These are phyloP conservation scores for Lathyrus tuberosus DNA, from an alignment of 306 rosid species.

Conservation along the genomic window DNA sequence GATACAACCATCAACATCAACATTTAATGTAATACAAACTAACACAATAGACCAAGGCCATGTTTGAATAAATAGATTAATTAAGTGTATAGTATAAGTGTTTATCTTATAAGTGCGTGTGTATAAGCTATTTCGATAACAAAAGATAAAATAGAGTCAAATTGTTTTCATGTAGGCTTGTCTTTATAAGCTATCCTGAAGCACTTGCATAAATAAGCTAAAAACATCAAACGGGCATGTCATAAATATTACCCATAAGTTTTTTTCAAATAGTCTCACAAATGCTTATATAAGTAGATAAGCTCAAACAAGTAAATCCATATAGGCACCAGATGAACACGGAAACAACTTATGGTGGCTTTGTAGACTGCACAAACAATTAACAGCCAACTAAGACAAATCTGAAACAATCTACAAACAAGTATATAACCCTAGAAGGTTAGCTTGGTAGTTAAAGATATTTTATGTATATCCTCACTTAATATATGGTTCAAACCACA, in stretches of 20 bases:
- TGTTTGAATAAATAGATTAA: neutral
- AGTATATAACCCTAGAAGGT: neutral
- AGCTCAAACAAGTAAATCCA: neutral
- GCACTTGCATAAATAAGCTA: neutral
- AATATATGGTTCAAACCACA: neutral
- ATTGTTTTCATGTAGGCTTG: neutral
- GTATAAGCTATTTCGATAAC: neutral
- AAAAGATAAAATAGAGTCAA: neutral
- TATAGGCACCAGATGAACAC: neutral
- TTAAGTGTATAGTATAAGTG: neutral
- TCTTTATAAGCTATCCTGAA: neutral
- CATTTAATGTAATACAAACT: neutral
- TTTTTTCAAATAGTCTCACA: neutral
- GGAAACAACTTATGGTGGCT: neutral
- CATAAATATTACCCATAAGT: neutral
- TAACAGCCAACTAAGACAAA: no score
- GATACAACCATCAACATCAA: neutral
- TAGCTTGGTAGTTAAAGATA: slow-evolving; percentile 2
- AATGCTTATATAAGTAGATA: neutral
- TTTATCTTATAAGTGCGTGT: neutral
- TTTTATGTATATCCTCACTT: neutral
- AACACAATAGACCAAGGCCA: slow-evolving; percentile 9
- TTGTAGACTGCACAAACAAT: neutral
- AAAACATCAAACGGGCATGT: neutral
- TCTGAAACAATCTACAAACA: neutral